A percentile compares a stretch with the other conserved stretches of the same genome.
Evolutionary conservation across 2,329 filamentous ascomycete genomes (phyloP).

Genomic region (Botrytis pseudocinerea): DNA sequence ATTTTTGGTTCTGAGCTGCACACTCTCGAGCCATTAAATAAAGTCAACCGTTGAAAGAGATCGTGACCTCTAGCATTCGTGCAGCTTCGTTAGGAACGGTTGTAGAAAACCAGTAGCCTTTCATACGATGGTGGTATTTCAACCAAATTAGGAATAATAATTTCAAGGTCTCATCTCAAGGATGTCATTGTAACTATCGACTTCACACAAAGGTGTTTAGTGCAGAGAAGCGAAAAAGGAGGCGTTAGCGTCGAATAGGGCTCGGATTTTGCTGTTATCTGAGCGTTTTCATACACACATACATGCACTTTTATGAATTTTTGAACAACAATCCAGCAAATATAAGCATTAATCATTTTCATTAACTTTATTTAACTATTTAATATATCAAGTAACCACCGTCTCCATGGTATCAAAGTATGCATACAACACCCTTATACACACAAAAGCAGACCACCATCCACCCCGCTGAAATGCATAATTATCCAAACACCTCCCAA

Average conservation of each 20-base stretch:
- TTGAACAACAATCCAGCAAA: not conserved
- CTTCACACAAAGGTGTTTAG: not conserved
- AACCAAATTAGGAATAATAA: not conserved
- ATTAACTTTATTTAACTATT: not conserved
- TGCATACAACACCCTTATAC: not conserved
- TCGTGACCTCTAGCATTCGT: not conserved
- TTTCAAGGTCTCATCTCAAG: not conserved
- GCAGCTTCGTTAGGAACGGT: not conserved
- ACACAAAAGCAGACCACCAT: not conserved
- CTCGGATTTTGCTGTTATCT: not conserved
- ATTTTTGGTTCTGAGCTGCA: not conserved
- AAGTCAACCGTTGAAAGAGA: not conserved
- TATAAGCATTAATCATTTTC: not conserved
- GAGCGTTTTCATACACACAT: not conserved
- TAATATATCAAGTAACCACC: not conserved
- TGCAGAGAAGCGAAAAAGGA: not conserved
- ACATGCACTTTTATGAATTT: not conserved
- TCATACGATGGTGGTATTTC: not conserved
- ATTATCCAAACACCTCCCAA: constrained; percentile 3
- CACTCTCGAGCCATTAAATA: not conserved
- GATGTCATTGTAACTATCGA: not conserved
- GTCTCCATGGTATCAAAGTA: constrained; percentile 7
- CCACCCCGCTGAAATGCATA: not conserved
- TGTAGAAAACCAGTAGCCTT: not conserved
- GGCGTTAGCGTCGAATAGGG: not conserved